Conservation (phyloP, 129 eudicot genomes). For the Artemisia argyi region DNA sequence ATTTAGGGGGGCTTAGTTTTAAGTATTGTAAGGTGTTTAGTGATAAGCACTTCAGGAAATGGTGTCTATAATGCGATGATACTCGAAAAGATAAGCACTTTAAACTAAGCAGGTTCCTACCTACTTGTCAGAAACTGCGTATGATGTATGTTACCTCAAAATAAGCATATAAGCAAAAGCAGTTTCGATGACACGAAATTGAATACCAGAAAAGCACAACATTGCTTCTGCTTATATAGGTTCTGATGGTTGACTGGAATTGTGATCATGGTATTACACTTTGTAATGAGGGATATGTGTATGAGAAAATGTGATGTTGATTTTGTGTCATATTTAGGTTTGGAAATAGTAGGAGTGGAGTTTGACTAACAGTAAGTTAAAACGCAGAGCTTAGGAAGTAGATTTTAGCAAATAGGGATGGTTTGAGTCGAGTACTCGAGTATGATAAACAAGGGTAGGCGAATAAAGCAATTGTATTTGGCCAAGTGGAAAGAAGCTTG, state of each 20-base stretch:
- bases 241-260: conserved; percentile 6
- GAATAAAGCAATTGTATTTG: not conserved
- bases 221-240: not conserved
- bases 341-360: not conserved
- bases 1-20: too few species aligned
- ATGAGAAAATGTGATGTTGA: not conserved
- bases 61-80: too few species aligned
- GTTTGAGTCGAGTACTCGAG: not conserved
- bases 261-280: not conserved
- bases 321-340: not conserved
- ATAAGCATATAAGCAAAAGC: too few species aligned
- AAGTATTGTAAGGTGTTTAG: too few species aligned
- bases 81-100: too few species aligned
- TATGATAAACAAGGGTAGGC: not conserved
- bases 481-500: too few species aligned
- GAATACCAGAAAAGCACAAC: too few species aligned
- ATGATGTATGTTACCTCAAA: too few species aligned
- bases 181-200: too few species aligned
- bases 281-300: conserved; percentile 5
- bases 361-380: conserved; percentile 1
- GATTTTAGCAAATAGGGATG: not conserved
- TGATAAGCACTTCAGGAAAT: too few species aligned
- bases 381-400: not conserved
- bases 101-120: too few species aligned
- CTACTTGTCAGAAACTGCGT: too few species aligned